phyloP scores from a whole-genome alignment of 169 alveolate genomes.

The Besnoitia besnoiti region DNA sequence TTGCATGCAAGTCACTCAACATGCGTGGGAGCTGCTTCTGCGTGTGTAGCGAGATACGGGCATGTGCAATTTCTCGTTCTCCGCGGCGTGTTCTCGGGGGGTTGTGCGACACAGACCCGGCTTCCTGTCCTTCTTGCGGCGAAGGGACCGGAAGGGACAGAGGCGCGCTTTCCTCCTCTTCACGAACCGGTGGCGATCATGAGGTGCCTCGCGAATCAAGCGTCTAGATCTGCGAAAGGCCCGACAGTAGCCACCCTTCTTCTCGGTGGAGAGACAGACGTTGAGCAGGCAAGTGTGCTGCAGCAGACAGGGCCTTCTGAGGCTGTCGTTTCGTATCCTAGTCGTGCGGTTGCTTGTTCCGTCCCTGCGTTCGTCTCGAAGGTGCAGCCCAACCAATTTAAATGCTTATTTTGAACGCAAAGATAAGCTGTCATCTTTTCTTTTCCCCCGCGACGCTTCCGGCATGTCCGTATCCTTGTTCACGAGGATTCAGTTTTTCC shows the following conservation, averaged over 20 bases:
- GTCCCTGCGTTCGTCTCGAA: too few relatives aligned
- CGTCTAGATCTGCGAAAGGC: neutral
- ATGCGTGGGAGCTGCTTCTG: neutral
- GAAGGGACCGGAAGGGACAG: neutral
- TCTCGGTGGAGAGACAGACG: constrained; percentile 3
- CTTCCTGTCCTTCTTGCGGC: neutral
- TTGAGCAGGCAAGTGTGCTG: neutral
- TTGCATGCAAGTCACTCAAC: too few relatives aligned
- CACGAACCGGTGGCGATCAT: constrained; percentile 19
- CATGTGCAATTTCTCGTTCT: too few relatives aligned
- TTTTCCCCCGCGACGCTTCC: too few relatives aligned
- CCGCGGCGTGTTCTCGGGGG: too few relatives aligned
- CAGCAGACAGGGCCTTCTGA: constrained; percentile 22
- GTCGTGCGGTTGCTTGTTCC: too few relatives aligned
- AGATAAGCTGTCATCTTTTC: too few relatives aligned
- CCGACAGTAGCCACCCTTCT: neutral
- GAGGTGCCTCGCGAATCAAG: constrained; percentile 4
- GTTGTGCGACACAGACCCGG: neutral
- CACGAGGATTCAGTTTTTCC: too few relatives aligned
- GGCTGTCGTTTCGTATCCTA: constrained; percentile 48
- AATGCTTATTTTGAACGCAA: too few relatives aligned
- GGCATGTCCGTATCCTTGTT: too few relatives aligned
- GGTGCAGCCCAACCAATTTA: too few relatives aligned
- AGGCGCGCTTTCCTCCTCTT: neutral
- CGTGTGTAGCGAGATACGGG: neutral